Conservation (phyloP, 805 yeast species). For the Nadsonia fulvescens region DNA sequence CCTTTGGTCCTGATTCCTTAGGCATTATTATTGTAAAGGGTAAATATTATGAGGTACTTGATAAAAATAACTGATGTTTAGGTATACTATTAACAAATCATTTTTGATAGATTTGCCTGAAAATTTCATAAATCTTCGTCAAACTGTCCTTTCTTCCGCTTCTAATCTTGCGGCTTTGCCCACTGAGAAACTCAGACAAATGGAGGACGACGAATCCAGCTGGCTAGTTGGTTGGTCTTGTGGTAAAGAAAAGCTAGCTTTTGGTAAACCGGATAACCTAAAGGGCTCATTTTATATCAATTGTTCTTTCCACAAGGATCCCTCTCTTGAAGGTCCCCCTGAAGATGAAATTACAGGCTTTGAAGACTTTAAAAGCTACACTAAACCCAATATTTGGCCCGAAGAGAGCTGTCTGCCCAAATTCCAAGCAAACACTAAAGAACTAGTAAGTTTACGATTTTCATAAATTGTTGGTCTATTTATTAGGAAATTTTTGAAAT, state of each 20-base stretch:
- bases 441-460: too few species aligned
- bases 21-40: conserved; percentile 37
- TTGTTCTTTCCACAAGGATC: conserved; percentile 34
- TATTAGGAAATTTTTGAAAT: too few species aligned
- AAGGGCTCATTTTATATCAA: conserved; percentile 44
- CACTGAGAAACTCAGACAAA: conserved; percentile 15
- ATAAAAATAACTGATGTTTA: too few species aligned
- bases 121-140: conserved; percentile 22
- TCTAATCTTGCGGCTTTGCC: conserved; percentile 26
- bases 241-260: conserved; percentile 32
- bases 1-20: conserved; percentile 38
- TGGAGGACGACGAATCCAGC: conserved; percentile 31
- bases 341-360: conserved; percentile 14
- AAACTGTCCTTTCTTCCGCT: conserved; percentile 26
- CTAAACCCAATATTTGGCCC: conserved; percentile 39
- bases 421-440: conserved; percentile 14
- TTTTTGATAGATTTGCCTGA: conserved; percentile 24
- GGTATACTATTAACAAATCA: too few species aligned
- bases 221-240: conserved; percentile 47
- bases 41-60: too few species aligned
- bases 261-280: conserved; percentile 27
- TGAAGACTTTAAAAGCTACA: conserved; percentile 25
- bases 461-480: too few species aligned
- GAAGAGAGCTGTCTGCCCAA: conserved; percentile 11
- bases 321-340: conserved; percentile 28